Base-by-base conservation (phyloP, 192 early-diverging fungal species). In the Coemansia sp. region DNA sequence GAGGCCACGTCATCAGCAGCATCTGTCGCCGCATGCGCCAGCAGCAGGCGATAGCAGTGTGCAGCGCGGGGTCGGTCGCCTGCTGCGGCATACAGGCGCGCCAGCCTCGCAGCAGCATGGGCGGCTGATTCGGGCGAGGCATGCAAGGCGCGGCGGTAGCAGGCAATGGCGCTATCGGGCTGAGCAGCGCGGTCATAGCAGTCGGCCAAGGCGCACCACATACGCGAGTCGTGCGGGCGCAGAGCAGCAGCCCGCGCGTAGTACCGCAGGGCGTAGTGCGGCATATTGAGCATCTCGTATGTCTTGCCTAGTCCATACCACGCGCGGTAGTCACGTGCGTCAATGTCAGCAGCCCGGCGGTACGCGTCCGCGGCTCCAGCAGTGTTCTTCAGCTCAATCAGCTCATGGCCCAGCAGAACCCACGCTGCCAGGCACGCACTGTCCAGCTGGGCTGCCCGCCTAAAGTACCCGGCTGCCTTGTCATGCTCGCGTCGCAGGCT, bases 321-420 rank as follows among this genome's bases (percentile, higher is more conserved):
- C 10, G 95, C 93, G 33, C 94, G 86, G 77, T 90, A 95, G 71
- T 98, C 95, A 22, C 87, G 75, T 34, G 87, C 83, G 41, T 95
- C 91, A 36, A 91, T 86, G 46, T 95, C 94, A 84, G 94, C 83
- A 0, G 95, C 97, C 61, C 90, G 81, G 34, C 93, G 85, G 70
- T 98, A 98, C 8, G 93, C 91, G 73, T 97, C 93, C 6, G 97
- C 87, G 1, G 95, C 97, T 5, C 93, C 94, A 33, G 93, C 85
- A 0, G 91, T 89, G 69, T 95, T 96, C 65, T 95, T 95, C 70
- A 95, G 68, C 74, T 99, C 95, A 38, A 99, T 81, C 68, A 95
- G 97, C 76, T 97, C 94, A 71, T 98, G 95, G 2, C 96, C 97
- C 86, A 99, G 86, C 65, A 99, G 84, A 1, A 94, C 96, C 93